Evolutionary conservation across 768 basidiomycete species (phyloP).

Genomic region (Macrolepiota dolichaula): DNA sequence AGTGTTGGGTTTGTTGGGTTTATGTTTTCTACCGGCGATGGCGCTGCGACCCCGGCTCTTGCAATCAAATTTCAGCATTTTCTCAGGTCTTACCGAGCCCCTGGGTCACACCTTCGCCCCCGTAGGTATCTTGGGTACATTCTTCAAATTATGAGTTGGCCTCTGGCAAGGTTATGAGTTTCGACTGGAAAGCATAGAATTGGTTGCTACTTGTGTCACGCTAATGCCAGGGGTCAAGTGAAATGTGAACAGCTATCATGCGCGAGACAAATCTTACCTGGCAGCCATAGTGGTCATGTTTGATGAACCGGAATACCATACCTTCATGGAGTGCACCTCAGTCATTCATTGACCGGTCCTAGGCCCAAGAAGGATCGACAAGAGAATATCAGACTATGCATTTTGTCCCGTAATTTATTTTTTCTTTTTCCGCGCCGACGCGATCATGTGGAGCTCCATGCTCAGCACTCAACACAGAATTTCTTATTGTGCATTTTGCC

Average conservation of each 20-base stretch:
- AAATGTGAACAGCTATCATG: not conserved
- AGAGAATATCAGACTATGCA: slow-evolving; percentile 81
- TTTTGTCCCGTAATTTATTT: slow-evolving; percentile 12
- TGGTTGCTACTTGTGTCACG: slow-evolving; percentile 23
- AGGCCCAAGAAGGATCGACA: slow-evolving; percentile 75
- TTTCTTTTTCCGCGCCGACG: not conserved
- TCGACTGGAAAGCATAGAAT: slow-evolving; percentile 69
- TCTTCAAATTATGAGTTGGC: not conserved
- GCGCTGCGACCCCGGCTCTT: too few species aligned
- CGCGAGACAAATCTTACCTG: not conserved
- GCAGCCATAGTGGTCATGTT: slow-evolving; percentile 52
- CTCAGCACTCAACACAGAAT: slow-evolving; percentile 58
- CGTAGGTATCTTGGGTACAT: slow-evolving; percentile 32
- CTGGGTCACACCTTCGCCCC: slow-evolving; percentile 78
- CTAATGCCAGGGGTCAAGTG: not conserved
- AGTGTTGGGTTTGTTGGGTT: too few species aligned
- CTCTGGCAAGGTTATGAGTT: slow-evolving; percentile 71
- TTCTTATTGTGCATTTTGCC: too few species aligned
- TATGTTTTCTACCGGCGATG: too few species aligned
- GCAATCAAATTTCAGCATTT: not conserved
- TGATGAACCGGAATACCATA: slow-evolving; percentile 64
- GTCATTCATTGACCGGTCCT: slow-evolving; percentile 70
- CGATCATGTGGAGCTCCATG: slow-evolving; percentile 54
- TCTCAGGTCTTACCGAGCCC: not conserved
- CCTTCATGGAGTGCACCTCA: slow-evolving; percentile 81